Evolutionary conservation across 1,284 basidiomycete species (phyloP), one percentile per base, ranked within the genome.

Genomic region (Coniophora puteana): DNA sequence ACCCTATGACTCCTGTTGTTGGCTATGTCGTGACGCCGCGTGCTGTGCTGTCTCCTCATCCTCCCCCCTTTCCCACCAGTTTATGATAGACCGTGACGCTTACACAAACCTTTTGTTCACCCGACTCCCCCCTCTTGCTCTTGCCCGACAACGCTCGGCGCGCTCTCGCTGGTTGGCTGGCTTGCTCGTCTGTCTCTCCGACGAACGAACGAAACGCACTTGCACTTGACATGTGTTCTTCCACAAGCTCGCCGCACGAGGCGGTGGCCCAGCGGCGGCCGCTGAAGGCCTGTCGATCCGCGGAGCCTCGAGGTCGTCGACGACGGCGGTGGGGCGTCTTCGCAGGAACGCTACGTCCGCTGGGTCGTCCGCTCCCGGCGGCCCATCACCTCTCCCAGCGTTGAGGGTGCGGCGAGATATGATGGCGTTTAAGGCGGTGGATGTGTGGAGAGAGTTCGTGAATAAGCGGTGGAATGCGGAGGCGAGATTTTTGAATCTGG

Each of bases 401-500:
- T 13, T 18, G 11, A 13, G n/a, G 18, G 17, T 8, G 6, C 33
- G 7, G 5, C 18, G 8, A 13, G 17, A n/a, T 14, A 21, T 17
- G 51, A 44, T 5, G 54, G 52, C 18, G 37, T n/a, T 50, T 41
- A 77, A 71, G 49, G 54, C 68, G 20, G 61, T 88, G 17, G 81
- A 85, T 42, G 59, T 76, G 21, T 87, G 85, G 82, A 72, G 73
- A 54, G 74, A 84, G 51, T 72, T 89, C 53, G 80, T 91, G 22
- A 65, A 78, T 46, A 76, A 68, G 46, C 72, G 87, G 38, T 91
- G 77, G 71, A 80, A 85, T 59, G 56, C 79, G 4, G 77, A 86
- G 31, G 61, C 68, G 3, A 74, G 73, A 49, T 89, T 84, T 58
- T 70, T 93, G 37, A 89, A 93, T 57, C 78, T 93, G 38, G 87